A percentile compares a stretch with the other conserved stretches of the same genome.
These are phyloP conservation scores for Pleurotus eryngii DNA, from an alignment of 768 basidiomycete species.

Conservation along the genomic window DNA sequence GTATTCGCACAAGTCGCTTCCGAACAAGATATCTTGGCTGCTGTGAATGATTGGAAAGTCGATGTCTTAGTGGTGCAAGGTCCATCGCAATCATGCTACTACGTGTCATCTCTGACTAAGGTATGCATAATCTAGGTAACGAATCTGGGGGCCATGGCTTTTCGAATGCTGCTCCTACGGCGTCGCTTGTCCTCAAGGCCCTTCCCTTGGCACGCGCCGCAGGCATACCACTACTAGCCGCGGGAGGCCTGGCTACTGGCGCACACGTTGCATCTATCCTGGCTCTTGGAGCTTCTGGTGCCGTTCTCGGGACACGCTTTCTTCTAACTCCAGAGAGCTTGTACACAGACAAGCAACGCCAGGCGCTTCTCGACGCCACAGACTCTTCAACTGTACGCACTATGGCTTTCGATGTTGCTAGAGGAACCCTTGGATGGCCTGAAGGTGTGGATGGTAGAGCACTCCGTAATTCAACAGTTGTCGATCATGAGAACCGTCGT, in stretches of 20 bases:
- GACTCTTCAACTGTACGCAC: conserved; percentile 49
- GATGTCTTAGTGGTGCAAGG: conserved; percentile 83
- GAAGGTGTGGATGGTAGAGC: conserved; percentile 59
- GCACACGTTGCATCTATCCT: conserved; percentile 64
- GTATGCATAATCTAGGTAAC: conserved; percentile 42
- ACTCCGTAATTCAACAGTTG: conserved; percentile 54
- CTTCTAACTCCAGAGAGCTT: conserved; percentile 63
- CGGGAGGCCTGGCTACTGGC: conserved; percentile 70
- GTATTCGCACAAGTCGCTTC: conserved; percentile 68
- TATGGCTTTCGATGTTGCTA: conserved; percentile 59
- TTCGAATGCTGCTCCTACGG: conserved; percentile 51
- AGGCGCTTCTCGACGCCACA: conserved; percentile 45
- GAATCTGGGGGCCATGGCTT: conserved; percentile 82
- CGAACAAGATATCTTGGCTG: conserved; percentile 54
- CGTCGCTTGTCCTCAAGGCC: conserved; percentile 57
- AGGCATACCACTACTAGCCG: conserved; percentile 60
- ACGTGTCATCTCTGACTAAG: neutral
- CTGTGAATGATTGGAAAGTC: conserved; percentile 62
- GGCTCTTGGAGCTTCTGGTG: conserved; percentile 64
- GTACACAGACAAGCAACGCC: conserved; percentile 52
- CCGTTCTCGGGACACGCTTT: conserved; percentile 74
- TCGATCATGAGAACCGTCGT: conserved; percentile 51
- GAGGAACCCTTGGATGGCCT: conserved; percentile 59
- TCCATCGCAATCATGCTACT: conserved; percentile 19
- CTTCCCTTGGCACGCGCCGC: conserved; percentile 37